Evolutionary conservation across 495 filamentous ascomycete species (phyloP).

Genomic region (Glarea lozoyensis): DNA sequence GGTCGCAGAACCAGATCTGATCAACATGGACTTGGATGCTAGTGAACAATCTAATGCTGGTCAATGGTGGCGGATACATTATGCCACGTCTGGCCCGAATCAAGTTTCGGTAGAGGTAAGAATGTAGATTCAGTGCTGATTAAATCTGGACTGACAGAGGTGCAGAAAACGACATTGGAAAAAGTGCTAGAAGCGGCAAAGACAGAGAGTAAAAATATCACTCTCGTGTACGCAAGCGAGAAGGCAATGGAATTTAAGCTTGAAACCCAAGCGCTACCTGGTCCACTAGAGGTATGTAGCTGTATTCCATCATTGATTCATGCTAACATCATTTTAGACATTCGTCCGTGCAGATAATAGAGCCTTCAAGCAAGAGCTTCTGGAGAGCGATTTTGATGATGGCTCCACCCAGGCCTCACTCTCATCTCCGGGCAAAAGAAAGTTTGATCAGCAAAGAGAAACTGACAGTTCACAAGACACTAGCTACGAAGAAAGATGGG

Average conservation of each 20-base stretch:
- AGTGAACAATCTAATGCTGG: slow-evolving; percentile 13
- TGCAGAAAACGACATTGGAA: slow-evolving; percentile 25
- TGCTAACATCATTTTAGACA: slow-evolving; percentile 9
- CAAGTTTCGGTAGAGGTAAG: slow-evolving; percentile 19
- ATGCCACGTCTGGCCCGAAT: slow-evolving; percentile 13
- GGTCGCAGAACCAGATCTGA: slow-evolving; percentile 13
- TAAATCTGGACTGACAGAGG: slow-evolving; percentile 1
- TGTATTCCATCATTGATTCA: not conserved
- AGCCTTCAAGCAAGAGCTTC: slow-evolving; percentile 14
- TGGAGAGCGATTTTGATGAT: slow-evolving; percentile 1
- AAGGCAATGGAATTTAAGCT: slow-evolving; percentile 25
- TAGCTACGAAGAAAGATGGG: not conserved
- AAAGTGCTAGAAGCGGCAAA: slow-evolving; percentile 26
- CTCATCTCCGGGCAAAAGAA: slow-evolving; percentile 16
- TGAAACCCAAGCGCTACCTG: slow-evolving; percentile 19
- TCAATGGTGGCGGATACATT: slow-evolving; percentile 31
- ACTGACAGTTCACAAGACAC: not conserved
- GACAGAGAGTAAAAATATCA: slow-evolving; percentile 22
- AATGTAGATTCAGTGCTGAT: slow-evolving; percentile 3
- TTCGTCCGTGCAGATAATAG: slow-evolving; percentile 20
- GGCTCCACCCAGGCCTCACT: not conserved
- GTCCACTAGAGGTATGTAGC: slow-evolving; percentile 25
- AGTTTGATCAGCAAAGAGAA: slow-evolving; percentile 9
- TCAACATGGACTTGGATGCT: slow-evolving; percentile 17
- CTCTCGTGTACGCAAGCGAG: slow-evolving; percentile 29